Base-by-base conservation (phyloP, 2,329 filamentous ascomycete species). In the Aspergillus phoenicis region DNA sequence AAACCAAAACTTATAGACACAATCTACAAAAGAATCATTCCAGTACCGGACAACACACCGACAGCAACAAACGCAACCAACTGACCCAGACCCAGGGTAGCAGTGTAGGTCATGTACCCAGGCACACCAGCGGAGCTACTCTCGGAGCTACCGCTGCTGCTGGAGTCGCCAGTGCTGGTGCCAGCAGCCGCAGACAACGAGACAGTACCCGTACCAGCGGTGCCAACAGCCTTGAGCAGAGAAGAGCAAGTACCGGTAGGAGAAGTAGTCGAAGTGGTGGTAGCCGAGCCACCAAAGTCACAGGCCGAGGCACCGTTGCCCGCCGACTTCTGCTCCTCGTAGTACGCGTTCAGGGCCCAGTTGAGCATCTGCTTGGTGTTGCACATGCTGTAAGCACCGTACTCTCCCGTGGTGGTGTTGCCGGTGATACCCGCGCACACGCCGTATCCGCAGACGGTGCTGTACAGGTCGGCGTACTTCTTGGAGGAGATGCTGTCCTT, bases 381-480 rank as follows among this genome's bases (percentile, higher is more conserved):
- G 70, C 78, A 81, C 70, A 78, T 79, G 64, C 74, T 74, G 68
- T 81, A 82, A 6, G 78, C 77, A 41, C 80, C 80, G 58, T 80
- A 82, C 1, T 66, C 63, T 45, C 80, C 80, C 6, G 66, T 71
- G 43, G 72, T 77, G 8, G 72, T 71, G 61, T 81, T 78, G 53
- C 68, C 63, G n/a, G 48, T 56, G 66, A 82, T 77, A 30, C 78
- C 79, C n/a, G 63, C 70, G 59, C 79, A 80, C 52, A 72, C 73
- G 39, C 68, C 67, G 53, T 69, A 73, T 57, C 78, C 78, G 56
- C 79, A 81, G 52, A 81, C 73, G 38, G 70, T 71, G 51, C 73
- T 83, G 77, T 97, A 98, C 65, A 96, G 84, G 10, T 83, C 78
- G 47, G 85, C 85, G 68, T 87, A 90, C 59, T 86, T 79, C 54